These are phyloP conservation scores for Pistacia integerrima DNA, from an alignment of 345 rosid species.

Conservation along the genomic window DNA sequence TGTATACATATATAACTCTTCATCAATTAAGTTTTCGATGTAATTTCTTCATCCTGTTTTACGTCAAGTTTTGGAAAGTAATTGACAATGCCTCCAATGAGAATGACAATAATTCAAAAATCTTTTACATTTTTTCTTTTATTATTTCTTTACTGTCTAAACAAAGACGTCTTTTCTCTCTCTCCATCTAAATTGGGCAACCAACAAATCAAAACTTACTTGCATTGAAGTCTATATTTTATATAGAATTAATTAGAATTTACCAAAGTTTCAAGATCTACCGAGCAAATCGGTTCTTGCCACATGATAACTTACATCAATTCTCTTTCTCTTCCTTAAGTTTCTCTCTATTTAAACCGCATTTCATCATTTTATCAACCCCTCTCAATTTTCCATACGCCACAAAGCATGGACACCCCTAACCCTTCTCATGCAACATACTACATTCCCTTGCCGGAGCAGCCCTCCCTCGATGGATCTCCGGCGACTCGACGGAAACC, in stretches of 20 bases:
- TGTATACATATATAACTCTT: neutral
- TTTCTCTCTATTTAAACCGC: slow-evolving; percentile 8
- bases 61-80: neutral
- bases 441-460: slow-evolving; percentile 46
- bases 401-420: slow-evolving; percentile 26
- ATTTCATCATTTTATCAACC: neutral
- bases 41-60: neutral
- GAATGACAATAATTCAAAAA: neutral
- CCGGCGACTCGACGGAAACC: slow-evolving; percentile 29
- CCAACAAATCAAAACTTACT: slow-evolving; percentile 10
- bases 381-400: neutral
- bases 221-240: too few species aligned
- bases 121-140: neutral
- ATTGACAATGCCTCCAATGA: neutral
- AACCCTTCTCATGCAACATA: slow-evolving; percentile 15
- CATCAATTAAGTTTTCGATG: neutral
- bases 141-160: neutral
- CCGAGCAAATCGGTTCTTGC: neutral
- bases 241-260: too few species aligned
- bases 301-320: neutral
- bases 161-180: neutral
- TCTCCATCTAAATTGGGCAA: slow-evolving; percentile 22
- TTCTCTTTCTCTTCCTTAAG: neutral
- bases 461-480: slow-evolving; percentile 9
- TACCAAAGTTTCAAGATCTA: neutral